A percentile compares a stretch with the other conserved stretches of the same genome.
These are phyloP conservation scores for Hemerocallis citrina DNA, from an alignment of 106 monocot species.

Conservation along the genomic window DNA sequence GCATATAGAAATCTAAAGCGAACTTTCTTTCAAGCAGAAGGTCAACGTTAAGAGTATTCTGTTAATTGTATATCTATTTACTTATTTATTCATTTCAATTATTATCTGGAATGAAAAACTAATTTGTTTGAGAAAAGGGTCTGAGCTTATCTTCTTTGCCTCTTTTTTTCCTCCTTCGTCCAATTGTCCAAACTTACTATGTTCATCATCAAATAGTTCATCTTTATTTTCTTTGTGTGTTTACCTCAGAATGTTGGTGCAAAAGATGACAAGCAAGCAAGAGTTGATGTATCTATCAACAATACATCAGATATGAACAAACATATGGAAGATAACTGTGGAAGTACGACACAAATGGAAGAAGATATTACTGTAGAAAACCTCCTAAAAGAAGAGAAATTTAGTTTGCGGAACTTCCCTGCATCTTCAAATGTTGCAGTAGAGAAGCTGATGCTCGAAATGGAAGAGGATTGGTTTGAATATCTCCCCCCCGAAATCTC, in stretches of 20 bases:
- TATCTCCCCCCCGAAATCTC: slow-evolving; percentile 47
- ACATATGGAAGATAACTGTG: background rate
- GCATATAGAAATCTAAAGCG: too few species aligned
- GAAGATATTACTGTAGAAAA: background rate
- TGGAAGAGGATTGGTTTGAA: slow-evolving; percentile 68
- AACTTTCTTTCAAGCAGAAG: too few species aligned
- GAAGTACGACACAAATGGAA: background rate
- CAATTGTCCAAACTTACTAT: too few species aligned
- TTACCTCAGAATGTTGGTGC: slow-evolving; percentile 24
- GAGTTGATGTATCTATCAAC: slow-evolving; percentile 8
- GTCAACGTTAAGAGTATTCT: too few species aligned
- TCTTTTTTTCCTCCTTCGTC: too few species aligned
- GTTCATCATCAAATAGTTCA: too few species aligned
- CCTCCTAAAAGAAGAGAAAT: background rate
- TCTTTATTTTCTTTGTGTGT: too few species aligned
- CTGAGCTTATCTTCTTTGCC: too few species aligned
- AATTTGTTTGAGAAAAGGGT: too few species aligned
- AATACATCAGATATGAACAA: slow-evolving; percentile 1
- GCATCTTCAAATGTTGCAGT: slow-evolving; percentile 5
- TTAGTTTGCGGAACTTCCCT: background rate
- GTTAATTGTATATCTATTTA: too few species aligned
- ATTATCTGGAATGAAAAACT: too few species aligned
- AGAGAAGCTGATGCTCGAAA: slow-evolving; percentile 37
- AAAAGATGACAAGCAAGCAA: slow-evolving; percentile 21
- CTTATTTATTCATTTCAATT: too few species aligned